Evolutionary conservation across 345 rosid species (phyloP), one percentile per base, ranked within the genome.

Genomic region (Durio zibethinus): DNA sequence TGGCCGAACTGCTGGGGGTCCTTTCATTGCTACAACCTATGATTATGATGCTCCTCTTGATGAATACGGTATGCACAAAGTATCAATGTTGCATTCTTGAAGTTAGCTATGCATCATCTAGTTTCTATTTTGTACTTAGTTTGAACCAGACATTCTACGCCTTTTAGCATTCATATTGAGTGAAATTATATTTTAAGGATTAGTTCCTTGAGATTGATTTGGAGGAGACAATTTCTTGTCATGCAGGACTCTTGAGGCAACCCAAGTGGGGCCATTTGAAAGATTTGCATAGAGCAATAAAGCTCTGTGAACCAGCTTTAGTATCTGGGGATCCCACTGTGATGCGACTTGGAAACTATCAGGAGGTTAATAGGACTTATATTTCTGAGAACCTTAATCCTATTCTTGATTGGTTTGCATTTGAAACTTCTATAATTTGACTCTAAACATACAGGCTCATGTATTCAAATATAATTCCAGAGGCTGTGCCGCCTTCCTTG

Each of bases 241-340:
- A 76, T 74, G 36, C 84, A 94, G 98, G 99, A 73, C 88, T 95
- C 47, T 20, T 87, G 78, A 93, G 99, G 90, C 87, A 92, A 79
- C 99, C 99, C 9, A 95, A 95, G 85, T 95, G 99, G 99, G 99
- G 99, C 29, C 99, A 95, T 83, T 85, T 93, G 86, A 95, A 95
- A 87, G 98, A 95, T 88, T 82, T 95, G 83, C 99, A 95, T 77
- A 81, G 96, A 84, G 99, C 99, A 2, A 88, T 95, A 50, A 95
- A 92, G 80, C 83, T 95, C 1, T 93, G 94, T 76, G 99, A 93
- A 72, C 91, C 92, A 50, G 98, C 99, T 65, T 83, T 95, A 73
- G 88, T 93, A 33, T 87, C 90, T 38, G 97, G 87, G 59, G 80
- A 84, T 69, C 97, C 93, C 47, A 78, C 85, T 0, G 93, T 93